Percentiles rank a stretch among this genome's conserved stretches.
phyloP scores from a whole-genome alignment of 768 basidiomycete genomes.

The Trametopsis cervina region DNA sequence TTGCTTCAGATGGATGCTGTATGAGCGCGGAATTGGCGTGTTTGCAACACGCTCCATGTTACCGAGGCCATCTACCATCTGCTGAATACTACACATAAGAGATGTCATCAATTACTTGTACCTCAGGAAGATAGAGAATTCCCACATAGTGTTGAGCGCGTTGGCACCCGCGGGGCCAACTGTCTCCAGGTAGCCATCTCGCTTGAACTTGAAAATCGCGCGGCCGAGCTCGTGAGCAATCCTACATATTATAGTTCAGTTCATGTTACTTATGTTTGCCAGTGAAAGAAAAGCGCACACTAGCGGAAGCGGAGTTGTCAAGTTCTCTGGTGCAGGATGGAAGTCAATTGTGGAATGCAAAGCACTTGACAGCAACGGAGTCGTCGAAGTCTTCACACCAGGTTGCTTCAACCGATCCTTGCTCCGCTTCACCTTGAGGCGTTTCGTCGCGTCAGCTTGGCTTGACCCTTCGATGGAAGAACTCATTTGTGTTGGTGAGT shows the following conservation, averaged over 20 bases:
- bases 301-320: constrained; percentile 73
- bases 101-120: background rate
- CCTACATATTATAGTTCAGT: no score
- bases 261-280: background rate
- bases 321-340: constrained; percentile 46
- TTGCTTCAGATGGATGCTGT: constrained; percentile 91
- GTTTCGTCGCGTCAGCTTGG: constrained; percentile 36
- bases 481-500: background rate
- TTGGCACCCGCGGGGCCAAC: constrained; percentile 88
- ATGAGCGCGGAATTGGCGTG: constrained; percentile 75
- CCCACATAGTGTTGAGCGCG: constrained; percentile 63
- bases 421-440: constrained; percentile 66
- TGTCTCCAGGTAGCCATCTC: constrained; percentile 79
- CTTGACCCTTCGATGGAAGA: background rate
- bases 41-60: constrained; percentile 89
- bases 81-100: constrained; percentile 46
- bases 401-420: constrained; percentile 39
- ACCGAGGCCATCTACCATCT: constrained; percentile 80
- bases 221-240: constrained; percentile 78
- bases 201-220: constrained; percentile 63
- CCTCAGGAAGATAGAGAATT: constrained; percentile 2
- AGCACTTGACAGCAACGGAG: constrained; percentile 53
- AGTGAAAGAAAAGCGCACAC: constrained; percentile 44
- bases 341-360: constrained; percentile 52
- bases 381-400: constrained; percentile 25